phyloP scores from a whole-genome alignment of 768 basidiomycete genomes.

The Fomitopsis pulvina region DNA sequence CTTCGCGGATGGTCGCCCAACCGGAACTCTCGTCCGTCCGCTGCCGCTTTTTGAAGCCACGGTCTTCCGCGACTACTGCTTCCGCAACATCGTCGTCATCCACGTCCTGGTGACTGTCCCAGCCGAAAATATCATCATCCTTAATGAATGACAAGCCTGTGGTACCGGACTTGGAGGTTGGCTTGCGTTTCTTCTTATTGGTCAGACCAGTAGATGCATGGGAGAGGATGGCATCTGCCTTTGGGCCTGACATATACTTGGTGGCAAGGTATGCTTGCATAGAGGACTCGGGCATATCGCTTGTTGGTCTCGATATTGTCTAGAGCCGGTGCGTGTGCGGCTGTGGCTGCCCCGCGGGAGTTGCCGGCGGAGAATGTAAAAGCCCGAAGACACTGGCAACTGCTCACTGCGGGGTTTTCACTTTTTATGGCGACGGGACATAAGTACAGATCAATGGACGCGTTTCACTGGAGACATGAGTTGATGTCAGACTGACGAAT shows the following conservation, averaged over 20 bases:
- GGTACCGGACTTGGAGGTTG: conserved; percentile 28
- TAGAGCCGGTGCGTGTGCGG: too few species aligned
- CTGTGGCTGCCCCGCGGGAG: too few species aligned
- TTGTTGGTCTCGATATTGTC: too few species aligned
- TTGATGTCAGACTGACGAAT: too few species aligned
- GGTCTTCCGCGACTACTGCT: conserved; percentile 65
- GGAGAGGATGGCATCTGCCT: conserved; percentile 90
- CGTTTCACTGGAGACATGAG: too few species aligned
- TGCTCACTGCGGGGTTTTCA: too few species aligned
- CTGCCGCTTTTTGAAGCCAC: conserved; percentile 76
- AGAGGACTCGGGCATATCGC: not conserved
- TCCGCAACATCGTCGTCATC: conserved; percentile 55
- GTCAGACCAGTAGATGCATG: conserved; percentile 41
- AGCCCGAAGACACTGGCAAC: too few species aligned
- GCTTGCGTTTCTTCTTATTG: conserved; percentile 79
- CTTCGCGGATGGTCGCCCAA: conserved; percentile 65
- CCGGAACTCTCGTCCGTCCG: conserved; percentile 40
- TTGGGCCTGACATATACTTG: conserved; percentile 95
- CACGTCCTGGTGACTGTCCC: conserved; percentile 52
- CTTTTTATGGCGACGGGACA: too few species aligned
- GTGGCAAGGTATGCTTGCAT: conserved; percentile 82
- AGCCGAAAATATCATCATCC: conserved; percentile 63
- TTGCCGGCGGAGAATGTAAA: too few species aligned
- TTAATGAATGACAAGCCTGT: conserved; percentile 19
- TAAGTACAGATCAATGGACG: too few species aligned